A percentile compares a stretch with the other conserved stretches of the same genome.
Evolutionary conservation across 208 protist species (phyloP).

Genomic region (Leishmania martiniquensis): DNA sequence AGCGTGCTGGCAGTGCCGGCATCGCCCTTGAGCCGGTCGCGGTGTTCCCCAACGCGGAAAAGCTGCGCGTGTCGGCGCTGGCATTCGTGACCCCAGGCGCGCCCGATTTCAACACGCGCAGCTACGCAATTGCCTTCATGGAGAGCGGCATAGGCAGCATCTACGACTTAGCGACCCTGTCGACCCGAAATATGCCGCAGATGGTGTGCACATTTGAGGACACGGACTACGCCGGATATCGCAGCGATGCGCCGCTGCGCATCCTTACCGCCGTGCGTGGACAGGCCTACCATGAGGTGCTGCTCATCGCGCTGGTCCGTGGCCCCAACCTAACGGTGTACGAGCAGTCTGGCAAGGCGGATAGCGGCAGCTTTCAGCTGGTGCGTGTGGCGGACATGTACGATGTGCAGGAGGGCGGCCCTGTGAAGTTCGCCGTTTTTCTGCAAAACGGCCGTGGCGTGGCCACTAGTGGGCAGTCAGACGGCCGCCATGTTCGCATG

Average conservation of each 20-base stretch:
- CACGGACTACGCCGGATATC: conserved; percentile 55
- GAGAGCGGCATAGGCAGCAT: conserved; percentile 63
- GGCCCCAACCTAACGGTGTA: conserved; percentile 54
- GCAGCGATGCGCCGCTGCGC: conserved; percentile 37
- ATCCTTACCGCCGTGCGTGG: conserved; percentile 56
- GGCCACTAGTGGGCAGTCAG: conserved; percentile 62
- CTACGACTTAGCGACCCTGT: conserved; percentile 48
- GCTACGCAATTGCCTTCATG: conserved; percentile 62
- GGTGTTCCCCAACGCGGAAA: conserved; percentile 45
- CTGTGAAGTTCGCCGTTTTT: conserved; percentile 51
- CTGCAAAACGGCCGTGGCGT: conserved; percentile 58
- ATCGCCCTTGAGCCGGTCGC: conserved; percentile 24
- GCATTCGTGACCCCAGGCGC: conserved; percentile 46
- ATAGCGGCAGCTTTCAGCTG: conserved; percentile 42
- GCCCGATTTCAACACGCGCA: conserved; percentile 72
- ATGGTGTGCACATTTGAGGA: conserved; percentile 58
- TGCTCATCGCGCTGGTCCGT: conserved; percentile 52
- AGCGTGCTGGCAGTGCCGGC: conserved; percentile 18
- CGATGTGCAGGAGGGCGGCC: conserved; percentile 56
- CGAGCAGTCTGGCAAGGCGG: conserved; percentile 42
- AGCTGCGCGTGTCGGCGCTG: conserved; percentile 54
- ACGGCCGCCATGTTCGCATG: conserved; percentile 61
- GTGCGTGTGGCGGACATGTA: conserved; percentile 44
- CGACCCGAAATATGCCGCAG: conserved; percentile 35
- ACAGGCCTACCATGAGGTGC: conserved; percentile 66